These are phyloP conservation scores for Chrysopogon serrulatus DNA, from an alignment of 176 grass and related monocot genomes.

Conservation along the genomic window DNA sequence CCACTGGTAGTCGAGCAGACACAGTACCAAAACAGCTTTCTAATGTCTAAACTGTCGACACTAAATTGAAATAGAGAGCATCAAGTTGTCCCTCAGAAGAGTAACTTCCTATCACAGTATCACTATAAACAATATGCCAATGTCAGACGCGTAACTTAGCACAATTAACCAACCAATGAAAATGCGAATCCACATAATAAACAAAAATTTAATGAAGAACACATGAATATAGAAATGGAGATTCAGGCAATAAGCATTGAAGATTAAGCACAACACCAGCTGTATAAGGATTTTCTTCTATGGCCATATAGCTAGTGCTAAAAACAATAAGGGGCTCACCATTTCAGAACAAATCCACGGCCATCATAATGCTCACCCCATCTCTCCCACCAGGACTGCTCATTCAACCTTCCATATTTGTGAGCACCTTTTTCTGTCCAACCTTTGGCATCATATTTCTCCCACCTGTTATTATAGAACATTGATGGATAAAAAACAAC, in stretches of 20 bases:
- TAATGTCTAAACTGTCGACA: background rate
- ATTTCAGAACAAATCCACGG: slow-evolving; percentile 90
- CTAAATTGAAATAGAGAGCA: background rate
- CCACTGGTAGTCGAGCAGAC: background rate
- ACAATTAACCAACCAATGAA: background rate
- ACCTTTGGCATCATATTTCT: slow-evolving; percentile 99
- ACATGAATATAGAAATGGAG: background rate
- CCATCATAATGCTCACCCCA: slow-evolving; percentile 99
- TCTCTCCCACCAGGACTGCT: slow-evolving; percentile 98
- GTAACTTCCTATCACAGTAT: background rate
- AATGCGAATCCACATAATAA: background rate
- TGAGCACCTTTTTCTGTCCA: slow-evolving; percentile 98
- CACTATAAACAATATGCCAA: background rate
- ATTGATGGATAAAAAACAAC: slow-evolving; percentile 4
- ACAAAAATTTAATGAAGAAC: background rate
- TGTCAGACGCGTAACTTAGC: background rate
- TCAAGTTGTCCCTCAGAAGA: background rate
- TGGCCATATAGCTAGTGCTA: background rate
- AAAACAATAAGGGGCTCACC: slow-evolving; percentile 48
- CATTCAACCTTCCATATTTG: slow-evolving; percentile 92
- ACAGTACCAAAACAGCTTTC: background rate
- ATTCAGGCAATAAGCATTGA: background rate
- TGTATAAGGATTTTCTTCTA: background rate
- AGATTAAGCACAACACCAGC: background rate
- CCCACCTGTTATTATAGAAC: slow-evolving; percentile 67